Conservation (phyloP, 352 stramenopile species). For the Globisporangium nagaii region DNA sequence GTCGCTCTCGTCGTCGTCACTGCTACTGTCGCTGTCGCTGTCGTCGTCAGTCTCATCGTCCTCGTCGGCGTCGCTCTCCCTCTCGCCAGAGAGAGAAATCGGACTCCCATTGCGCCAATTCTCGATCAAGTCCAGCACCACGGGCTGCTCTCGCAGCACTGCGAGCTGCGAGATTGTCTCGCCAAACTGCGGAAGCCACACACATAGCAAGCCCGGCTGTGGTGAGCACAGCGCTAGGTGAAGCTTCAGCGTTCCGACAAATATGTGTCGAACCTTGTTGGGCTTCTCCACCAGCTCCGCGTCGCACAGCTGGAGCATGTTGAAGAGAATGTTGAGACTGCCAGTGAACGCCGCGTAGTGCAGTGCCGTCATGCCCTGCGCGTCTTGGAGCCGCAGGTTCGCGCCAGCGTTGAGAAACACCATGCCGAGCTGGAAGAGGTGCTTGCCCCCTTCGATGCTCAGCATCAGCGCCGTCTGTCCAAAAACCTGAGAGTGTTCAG, state of each 20-base stretch:
- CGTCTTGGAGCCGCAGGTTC: constrained; percentile 55
- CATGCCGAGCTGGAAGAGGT: constrained; percentile 70
- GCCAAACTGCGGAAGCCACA: constrained; percentile 40
- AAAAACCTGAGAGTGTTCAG: constrained; percentile 40
- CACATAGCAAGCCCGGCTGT: background rate
- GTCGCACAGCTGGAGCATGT: constrained; percentile 62
- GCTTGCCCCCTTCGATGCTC: constrained; percentile 46
- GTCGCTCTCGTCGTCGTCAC: constrained; percentile 15
- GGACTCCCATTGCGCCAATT: constrained; percentile 37
- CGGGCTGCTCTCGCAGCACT: constrained; percentile 26
- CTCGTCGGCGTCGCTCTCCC: constrained; percentile 10
- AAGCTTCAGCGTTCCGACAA: too few relatives aligned
- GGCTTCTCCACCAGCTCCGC: constrained; percentile 42
- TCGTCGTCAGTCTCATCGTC: constrained; percentile 17
- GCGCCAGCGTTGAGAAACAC: constrained; percentile 65
- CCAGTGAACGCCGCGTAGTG: constrained; percentile 59
- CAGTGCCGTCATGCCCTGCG: constrained; percentile 63
- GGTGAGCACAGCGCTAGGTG: too few relatives aligned
- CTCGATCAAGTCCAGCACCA: constrained; percentile 30
- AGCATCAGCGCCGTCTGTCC: constrained; percentile 71
- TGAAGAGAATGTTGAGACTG: constrained; percentile 55
- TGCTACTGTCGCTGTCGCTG: constrained; percentile 1
- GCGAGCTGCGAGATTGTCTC: constrained; percentile 51
- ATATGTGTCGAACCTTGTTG: constrained; percentile 48
- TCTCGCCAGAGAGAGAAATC: constrained; percentile 17